Conservation (phyloP, 2,329 filamentous ascomycete species). For the Monilinia fructigena region DNA sequence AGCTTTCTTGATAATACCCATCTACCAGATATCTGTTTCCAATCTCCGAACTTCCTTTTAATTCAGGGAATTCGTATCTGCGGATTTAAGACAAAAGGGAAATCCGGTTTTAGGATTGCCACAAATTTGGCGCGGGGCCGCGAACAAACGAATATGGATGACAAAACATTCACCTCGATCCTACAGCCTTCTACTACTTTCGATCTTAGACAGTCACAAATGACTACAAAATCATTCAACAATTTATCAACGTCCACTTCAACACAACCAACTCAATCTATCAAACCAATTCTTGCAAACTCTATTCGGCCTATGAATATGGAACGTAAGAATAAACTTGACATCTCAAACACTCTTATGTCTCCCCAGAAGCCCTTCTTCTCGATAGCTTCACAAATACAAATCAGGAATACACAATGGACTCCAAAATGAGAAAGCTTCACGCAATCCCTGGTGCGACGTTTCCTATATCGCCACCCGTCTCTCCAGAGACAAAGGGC, state of each 20-base stretch:
- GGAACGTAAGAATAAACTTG: conserved; percentile 33
- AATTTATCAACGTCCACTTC: conserved; percentile 27
- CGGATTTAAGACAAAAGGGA: conserved; percentile 21
- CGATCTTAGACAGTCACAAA: conserved; percentile 32
- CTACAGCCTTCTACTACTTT: conserved; percentile 37
- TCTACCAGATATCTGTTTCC: conserved; percentile 16
- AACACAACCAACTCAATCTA: conserved; percentile 6
- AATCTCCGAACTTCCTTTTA: not conserved
- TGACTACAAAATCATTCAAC: conserved; percentile 28
- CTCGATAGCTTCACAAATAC: conserved; percentile 50
- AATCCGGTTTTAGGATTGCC: conserved; percentile 11
- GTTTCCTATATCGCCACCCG: conserved; percentile 55
- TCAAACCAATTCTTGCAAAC: conserved; percentile 31
- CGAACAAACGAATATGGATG: conserved; percentile 25
- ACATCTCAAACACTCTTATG: conserved; percentile 52
- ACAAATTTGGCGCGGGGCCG: conserved; percentile 21
- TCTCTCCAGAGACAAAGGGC: conserved; percentile 50
- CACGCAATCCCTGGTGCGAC: conserved; percentile 40
- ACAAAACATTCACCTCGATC: conserved; percentile 31
- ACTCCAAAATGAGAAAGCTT: conserved; percentile 35
- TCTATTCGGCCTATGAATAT: conserved; percentile 33
- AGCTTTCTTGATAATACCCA: conserved; percentile 20
- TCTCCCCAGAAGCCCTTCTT: conserved; percentile 59
- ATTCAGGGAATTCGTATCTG: not conserved
- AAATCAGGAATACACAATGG: conserved; percentile 29